Evolutionary conservation across 2,329 filamentous ascomycete genomes (phyloP).

Genomic region (Clarireedia homoeocarpa): DNA sequence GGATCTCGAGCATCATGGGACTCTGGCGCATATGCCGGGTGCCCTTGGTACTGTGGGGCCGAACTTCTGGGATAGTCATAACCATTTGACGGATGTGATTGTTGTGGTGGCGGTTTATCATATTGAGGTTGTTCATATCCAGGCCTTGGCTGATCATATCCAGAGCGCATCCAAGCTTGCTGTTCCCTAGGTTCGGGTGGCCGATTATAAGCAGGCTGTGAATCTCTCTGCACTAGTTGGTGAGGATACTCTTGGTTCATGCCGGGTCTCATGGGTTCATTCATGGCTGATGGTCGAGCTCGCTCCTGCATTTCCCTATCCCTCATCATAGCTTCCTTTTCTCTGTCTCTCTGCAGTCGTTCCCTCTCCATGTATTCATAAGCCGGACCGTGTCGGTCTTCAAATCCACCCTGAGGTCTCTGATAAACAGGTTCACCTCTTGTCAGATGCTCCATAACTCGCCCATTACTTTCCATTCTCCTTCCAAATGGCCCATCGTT

Average conservation of each 20-base stretch:
- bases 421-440: constrained; percentile 30
- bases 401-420: constrained; percentile 18
- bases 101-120: constrained; percentile 12
- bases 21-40: constrained; percentile 21
- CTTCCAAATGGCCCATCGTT: constrained; percentile 17
- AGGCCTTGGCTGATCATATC: constrained; percentile 18
- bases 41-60: constrained; percentile 21
- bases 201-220: constrained; percentile 18
- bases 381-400: constrained; percentile 29
- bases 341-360: constrained; percentile 7
- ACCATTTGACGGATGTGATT: constrained; percentile 10
- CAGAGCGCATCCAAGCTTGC: constrained; percentile 24
- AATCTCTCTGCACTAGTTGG: constrained; percentile 22
- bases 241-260: constrained; percentile 20
- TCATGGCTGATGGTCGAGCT: constrained; percentile 34
- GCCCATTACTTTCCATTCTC: constrained; percentile 16
- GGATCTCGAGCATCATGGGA: constrained; percentile 11
- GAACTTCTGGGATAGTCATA: constrained; percentile 24
- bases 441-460: constrained; percentile 28
- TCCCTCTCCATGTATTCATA: constrained; percentile 48
- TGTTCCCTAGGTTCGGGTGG: constrained; percentile 24
- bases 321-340: neutral
- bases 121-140: constrained; percentile 13
- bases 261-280: constrained; percentile 13
- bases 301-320: constrained; percentile 1